Base-by-base conservation (phyloP, 768 basidiomycete species). In the Mycena polygramma region DNA sequence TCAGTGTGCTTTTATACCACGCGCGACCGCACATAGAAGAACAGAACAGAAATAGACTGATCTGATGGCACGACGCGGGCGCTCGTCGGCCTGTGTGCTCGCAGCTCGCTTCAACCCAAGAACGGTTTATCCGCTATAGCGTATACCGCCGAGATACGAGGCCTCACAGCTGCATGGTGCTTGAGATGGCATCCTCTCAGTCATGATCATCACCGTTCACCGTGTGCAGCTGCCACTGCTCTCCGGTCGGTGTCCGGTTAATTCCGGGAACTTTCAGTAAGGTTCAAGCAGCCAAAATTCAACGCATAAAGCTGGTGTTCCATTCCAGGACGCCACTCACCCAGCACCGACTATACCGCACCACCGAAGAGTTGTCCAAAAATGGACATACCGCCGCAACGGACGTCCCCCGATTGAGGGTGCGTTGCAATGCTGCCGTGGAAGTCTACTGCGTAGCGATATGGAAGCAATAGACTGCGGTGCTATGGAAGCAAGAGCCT, bases 131-230 rank as follows among this genome's bases (percentile, higher is more conserved):
- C 63, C 39, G 35, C 48, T 43, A 49, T 19, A 45, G 15, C 19
- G 17, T 17, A 13, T 43, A 10, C n/a, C 20, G n/a, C 36, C 51
- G 35, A 43, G 66, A 60, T 60, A 66, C 49, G 57, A 30, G 45
- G 46, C 55, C 49, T 66, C 64, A 57, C 17, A 14, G 39, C 58
- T 67, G 66, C 49, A 53, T 55, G 53, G 46, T 61, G 35, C 67
- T 35, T 52, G 62, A 62, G 59, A 68, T 55, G 59, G 67, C 26
- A 48, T 68, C 59, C 66, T 68, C 57, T 68, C 57, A 20, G 54
- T 6, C 37, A 57, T 49, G 13, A 62, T 48, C 39, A 41, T 55
- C 59, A 62, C 41, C 58, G 39, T 67, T 55, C 59, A 62, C 41
- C 58, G 39, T 67, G 58, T 67, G 58, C 57, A 67, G 24, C 67